Base-by-base conservation (phyloP, 2,329 filamentous ascomycete species). In the Verticillium longisporum region DNA sequence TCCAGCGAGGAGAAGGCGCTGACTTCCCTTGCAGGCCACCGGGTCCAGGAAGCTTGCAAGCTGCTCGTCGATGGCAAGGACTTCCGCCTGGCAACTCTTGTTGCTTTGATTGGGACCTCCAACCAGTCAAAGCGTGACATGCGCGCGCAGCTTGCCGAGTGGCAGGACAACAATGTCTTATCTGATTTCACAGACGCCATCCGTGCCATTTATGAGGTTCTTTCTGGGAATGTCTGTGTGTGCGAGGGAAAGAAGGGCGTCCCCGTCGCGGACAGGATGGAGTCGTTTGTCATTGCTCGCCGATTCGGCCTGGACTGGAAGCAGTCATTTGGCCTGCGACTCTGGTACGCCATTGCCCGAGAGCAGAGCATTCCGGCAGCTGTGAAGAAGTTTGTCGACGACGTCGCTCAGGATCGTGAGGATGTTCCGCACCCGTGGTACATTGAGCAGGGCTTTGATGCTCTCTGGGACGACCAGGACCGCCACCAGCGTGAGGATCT, bases 281-380 rank as follows among this genome's bases (percentile, higher is more conserved):
- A 88, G 14, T 88, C 88, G 0, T 97, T 99, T 70, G 83, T 87
- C 60, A 90, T 99, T 65, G 90, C 92, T 1, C 84, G 90, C 68
- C 88, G 88, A 56, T 99, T 97, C 71, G 86, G 86, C 4, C 80
- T 99, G 38, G 90, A 96, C 72, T 99, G 95, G 95, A 88, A 91
- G 72, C 93, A 96, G 70, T 88, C 93, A 0, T 97, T 99, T 73
- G 94, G 91, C 11, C 81, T 99, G 57, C 87, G 93, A 54, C 80
- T 99, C 1, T 98, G 92, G 90, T 99, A 97, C 72, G 88, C 88
- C 55, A 90, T 87, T 50, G 81, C 84, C 2, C 79, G 84, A 37
- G 81, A 87, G 45, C 89, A 92, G 55, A 83, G 86, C 38, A 81
- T 97, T 54, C 85, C 88, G 58, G 78, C 81, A 55, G 93, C 93